These are phyloP conservation scores for Mitragyna speciosa DNA, from an alignment of 257 asterid species.

Conservation along the genomic window DNA sequence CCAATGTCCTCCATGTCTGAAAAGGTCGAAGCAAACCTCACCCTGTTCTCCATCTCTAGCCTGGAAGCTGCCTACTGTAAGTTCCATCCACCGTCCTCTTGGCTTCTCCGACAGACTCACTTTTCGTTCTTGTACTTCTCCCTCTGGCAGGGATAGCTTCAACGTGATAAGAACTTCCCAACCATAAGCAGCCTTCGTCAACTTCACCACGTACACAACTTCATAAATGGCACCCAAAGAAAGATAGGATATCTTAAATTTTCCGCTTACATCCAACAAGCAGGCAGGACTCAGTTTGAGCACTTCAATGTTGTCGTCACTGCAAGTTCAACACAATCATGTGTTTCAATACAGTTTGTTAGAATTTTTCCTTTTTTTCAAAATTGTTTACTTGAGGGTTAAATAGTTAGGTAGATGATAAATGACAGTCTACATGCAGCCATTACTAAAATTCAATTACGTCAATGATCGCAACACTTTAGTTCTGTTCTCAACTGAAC, in stretches of 20 bases:
- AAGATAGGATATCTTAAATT: conserved; percentile 15
- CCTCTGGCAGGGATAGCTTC: conserved; percentile 1
- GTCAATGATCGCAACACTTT: no score
- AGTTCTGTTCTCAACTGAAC: no score
- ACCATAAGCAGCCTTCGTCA: neutral
- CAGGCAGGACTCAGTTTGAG: neutral
- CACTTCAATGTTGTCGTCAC: conserved; percentile 16
- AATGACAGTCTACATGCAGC: no score
- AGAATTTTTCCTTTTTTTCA: no score
- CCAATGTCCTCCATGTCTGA: conserved; percentile 7
- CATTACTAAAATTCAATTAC: no score
- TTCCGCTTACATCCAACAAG: conserved; percentile 13
- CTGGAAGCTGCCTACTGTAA: conserved; percentile 8
- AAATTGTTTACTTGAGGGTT: no score
- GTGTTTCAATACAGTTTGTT: no score
- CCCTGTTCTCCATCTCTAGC: neutral
- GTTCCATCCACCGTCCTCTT: conserved; percentile 2
- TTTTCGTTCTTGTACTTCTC: neutral
- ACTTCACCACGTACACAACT: conserved; percentile 7
- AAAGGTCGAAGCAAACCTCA: conserved; percentile 8
- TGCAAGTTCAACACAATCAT: neutral
- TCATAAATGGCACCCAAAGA: conserved; percentile 10
- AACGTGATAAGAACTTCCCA: conserved; percentile 13
- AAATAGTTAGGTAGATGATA: no score
- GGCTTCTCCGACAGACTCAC: conserved; percentile 17